These are phyloP conservation scores for Ricinus communis DNA, from an alignment of 345 rosid genomes.

Conservation along the genomic window DNA sequence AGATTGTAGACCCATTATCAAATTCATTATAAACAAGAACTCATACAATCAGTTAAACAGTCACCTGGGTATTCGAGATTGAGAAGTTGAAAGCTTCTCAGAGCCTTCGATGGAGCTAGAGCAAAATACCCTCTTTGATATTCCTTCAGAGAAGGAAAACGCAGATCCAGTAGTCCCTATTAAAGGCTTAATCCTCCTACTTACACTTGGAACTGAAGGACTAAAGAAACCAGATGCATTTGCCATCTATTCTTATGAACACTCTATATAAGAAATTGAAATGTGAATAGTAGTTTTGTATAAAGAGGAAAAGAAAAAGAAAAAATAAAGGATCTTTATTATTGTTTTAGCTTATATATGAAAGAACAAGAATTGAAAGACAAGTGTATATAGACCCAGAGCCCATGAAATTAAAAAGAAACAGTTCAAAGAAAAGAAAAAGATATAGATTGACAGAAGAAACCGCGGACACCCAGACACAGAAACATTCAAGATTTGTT, in stretches of 20 bases:
- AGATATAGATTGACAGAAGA: not conserved
- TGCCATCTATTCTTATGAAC: slow-evolving; percentile 50
- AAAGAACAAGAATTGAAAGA: slow-evolving; percentile 9
- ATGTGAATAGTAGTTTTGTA: not conserved
- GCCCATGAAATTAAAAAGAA: slow-evolving; percentile 20
- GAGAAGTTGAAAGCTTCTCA: slow-evolving; percentile 49
- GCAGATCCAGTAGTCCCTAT: slow-evolving; percentile 65
- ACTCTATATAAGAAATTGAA: not conserved
- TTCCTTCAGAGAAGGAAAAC: slow-evolving; percentile 40
- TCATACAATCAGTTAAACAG: slow-evolving; percentile 16
- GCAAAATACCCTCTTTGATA: slow-evolving; percentile 53
- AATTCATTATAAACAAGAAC: not conserved
- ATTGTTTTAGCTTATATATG: slow-evolving; percentile 8
- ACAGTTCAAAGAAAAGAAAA: slow-evolving; percentile 1
- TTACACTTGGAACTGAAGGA: slow-evolving; percentile 57
- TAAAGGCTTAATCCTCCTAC: slow-evolving; percentile 46
- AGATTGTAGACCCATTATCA: slow-evolving; percentile 10
- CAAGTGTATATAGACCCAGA: slow-evolving; percentile 11
- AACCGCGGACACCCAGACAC: slow-evolving; percentile 1
- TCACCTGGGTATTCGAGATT: slow-evolving; percentile 60
- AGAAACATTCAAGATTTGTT: not conserved
- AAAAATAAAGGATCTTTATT: slow-evolving; percentile 26
- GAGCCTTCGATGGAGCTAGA: slow-evolving; percentile 49
- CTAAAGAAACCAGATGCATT: slow-evolving; percentile 69
- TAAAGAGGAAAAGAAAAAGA: not conserved